Conservation (phyloP, 495 filamentous ascomycete genomes). For the Tuber borchii region DNA sequence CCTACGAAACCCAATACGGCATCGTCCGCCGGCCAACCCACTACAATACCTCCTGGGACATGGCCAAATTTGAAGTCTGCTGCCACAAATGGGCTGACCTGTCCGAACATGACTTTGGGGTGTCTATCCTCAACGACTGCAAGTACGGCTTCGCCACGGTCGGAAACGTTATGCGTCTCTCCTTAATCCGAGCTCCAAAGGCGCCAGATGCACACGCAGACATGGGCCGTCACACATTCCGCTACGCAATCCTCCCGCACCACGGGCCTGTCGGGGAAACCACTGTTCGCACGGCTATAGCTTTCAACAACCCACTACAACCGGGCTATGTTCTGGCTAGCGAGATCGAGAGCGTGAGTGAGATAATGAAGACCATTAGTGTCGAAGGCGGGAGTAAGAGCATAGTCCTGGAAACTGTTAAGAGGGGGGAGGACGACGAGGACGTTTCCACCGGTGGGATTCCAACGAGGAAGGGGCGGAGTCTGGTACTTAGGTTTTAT, state of each 20-base stretch:
- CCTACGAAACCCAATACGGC: constrained; percentile 94
- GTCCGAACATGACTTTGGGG: constrained; percentile 83
- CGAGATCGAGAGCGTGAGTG: constrained; percentile 12
- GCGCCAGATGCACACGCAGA: constrained; percentile 93
- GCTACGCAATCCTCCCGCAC: constrained; percentile 89
- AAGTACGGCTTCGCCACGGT: constrained; percentile 94
- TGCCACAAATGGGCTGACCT: constrained; percentile 97
- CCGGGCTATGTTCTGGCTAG: constrained; percentile 29
- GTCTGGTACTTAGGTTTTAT: constrained; percentile 76
- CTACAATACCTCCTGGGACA: constrained; percentile 65
- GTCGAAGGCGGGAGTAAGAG: constrained; percentile 41
- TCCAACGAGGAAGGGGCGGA: constrained; percentile 60
- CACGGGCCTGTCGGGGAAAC: constrained; percentile 59
- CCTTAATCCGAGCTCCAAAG: constrained; percentile 84
- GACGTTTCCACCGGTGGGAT: constrained; percentile 72
- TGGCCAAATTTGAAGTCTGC: constrained; percentile 99
- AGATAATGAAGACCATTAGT: constrained; percentile 43
- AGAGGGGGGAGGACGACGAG: constrained; percentile 85
- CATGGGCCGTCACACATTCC: constrained; percentile 84
- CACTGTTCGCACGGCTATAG: constrained; percentile 74
- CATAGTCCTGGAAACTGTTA: constrained; percentile 49
- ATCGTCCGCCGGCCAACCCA: constrained; percentile 78
- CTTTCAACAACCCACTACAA: constrained; percentile 79
- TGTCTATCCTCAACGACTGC: constrained; percentile 88
- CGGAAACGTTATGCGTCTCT: constrained; percentile 88